A percentile compares a stretch with the other conserved stretches of the same genome.
phyloP scores from a whole-genome alignment of 1,139 yeast species.

The Kazachstania sp. region DNA sequence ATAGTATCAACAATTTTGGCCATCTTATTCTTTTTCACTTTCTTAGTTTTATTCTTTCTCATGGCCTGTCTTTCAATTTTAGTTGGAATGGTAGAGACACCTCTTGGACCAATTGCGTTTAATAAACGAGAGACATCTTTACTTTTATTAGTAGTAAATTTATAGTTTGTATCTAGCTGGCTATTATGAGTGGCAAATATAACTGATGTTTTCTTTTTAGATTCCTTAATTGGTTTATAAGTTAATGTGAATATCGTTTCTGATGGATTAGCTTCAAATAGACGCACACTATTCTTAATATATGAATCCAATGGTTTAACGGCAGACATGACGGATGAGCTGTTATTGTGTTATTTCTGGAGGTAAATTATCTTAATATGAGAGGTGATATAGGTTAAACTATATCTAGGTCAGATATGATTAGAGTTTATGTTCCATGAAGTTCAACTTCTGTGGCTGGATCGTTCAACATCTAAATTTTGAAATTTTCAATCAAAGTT shows the following conservation, averaged over 20 bases:
- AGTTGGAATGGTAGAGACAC: constrained; percentile 37
- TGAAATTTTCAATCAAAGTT: background rate
- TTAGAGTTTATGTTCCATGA: too few species aligned
- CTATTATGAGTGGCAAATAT: constrained; percentile 69
- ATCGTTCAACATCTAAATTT: background rate
- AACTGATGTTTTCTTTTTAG: constrained; percentile 26
- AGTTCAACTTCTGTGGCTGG: too few species aligned
- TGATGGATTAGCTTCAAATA: constrained; percentile 44
- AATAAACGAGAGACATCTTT: constrained; percentile 75
- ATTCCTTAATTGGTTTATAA: constrained; percentile 32
- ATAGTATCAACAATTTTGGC: constrained; percentile 15
- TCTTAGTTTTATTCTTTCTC: constrained; percentile 6
- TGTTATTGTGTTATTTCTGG: too few species aligned
- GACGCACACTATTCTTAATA: constrained; percentile 40
- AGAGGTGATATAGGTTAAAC: too few species aligned
- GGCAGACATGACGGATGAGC: constrained; percentile 13
- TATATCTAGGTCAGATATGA: background rate
- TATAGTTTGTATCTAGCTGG: constrained; percentile 56
- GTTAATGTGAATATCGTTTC: constrained; percentile 42
- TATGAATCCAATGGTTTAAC: constrained; percentile 42
- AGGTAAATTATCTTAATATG: background rate
- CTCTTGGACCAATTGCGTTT: constrained; percentile 80
- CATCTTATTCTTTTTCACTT: constrained; percentile 7
- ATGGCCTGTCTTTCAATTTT: constrained; percentile 17
- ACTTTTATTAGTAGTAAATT: constrained; percentile 50